Conservation (phyloP, 257 asterid genomes). For the Orobanche coerulescens region DNA sequence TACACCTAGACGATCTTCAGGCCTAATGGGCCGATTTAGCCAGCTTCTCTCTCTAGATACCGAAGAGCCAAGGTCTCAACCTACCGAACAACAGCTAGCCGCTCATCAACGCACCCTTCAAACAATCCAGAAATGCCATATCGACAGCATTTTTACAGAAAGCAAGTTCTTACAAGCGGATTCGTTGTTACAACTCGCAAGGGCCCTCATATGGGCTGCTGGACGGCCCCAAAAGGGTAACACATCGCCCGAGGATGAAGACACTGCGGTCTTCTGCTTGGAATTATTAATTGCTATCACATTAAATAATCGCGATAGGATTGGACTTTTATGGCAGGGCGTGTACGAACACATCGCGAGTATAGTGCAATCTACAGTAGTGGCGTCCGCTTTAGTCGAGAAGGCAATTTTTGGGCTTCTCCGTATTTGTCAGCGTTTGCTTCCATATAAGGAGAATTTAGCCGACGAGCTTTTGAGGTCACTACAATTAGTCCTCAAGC, state of each 20-base stretch:
- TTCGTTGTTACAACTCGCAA: slow-evolving; percentile 82
- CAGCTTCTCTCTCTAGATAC: slow-evolving; percentile 88
- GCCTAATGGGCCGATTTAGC: slow-evolving; percentile 93
- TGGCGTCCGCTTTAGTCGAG: slow-evolving; percentile 90
- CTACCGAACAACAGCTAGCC: slow-evolving; percentile 90
- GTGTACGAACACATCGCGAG: slow-evolving; percentile 88
- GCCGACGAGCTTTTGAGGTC: slow-evolving; percentile 83
- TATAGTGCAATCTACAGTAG: slow-evolving; percentile 85
- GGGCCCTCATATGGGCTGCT: slow-evolving; percentile 93
- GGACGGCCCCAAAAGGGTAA: slow-evolving; percentile 88
- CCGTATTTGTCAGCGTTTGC: slow-evolving; percentile 81
- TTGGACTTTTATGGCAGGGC: slow-evolving; percentile 85
- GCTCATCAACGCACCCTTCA: slow-evolving; percentile 96
- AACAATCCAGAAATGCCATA: slow-evolving; percentile 90
- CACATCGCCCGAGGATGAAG: slow-evolving; percentile 86
- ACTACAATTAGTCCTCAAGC: slow-evolving; percentile 80
- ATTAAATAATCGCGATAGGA: slow-evolving; percentile 78
- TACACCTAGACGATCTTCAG: slow-evolving; percentile 93
- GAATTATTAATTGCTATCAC: slow-evolving; percentile 89
- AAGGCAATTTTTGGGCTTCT: slow-evolving; percentile 93
- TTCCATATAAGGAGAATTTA: slow-evolving; percentile 83
- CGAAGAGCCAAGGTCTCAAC: slow-evolving; percentile 92
- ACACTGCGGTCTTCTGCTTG: slow-evolving; percentile 92
- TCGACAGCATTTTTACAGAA: slow-evolving; percentile 86
- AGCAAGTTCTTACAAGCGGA: slow-evolving; percentile 86